These are phyloP conservation scores for Tetrastigma voinierianum DNA, from an alignment of 164 flowering plant species.

Conservation along the genomic window DNA sequence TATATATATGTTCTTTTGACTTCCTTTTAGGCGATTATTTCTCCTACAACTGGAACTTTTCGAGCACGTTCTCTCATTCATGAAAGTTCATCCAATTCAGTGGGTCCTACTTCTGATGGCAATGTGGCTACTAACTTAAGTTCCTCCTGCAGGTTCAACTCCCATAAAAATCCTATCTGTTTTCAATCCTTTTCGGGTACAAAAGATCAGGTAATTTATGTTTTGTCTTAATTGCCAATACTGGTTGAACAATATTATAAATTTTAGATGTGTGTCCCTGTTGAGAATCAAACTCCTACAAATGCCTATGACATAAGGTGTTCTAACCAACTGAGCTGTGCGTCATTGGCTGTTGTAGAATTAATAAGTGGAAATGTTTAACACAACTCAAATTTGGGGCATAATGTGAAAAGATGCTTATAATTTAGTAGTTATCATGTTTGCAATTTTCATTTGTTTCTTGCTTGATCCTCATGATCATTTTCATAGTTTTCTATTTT, in stretches of 20 bases:
- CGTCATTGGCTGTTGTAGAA: neutral
- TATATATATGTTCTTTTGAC: neutral
- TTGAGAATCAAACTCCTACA: too few relatives aligned
- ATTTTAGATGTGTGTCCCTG: too few relatives aligned
- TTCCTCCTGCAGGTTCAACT: conserved; percentile 38
- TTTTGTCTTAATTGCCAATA: neutral
- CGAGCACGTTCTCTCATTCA: conserved; percentile 26
- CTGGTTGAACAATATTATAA: neutral
- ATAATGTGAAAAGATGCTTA: neutral
- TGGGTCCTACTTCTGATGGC: conserved; percentile 20
- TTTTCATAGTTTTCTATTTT: too few relatives aligned
- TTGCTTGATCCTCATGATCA: too few relatives aligned
- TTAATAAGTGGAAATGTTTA: neutral
- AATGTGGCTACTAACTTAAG: conserved; percentile 18
- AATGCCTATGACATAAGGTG: too few relatives aligned
- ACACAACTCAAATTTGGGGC: neutral
- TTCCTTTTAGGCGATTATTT: conserved; percentile 33
- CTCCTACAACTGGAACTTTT: conserved; percentile 79
- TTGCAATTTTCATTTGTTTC: too few relatives aligned
- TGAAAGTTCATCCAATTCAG: conserved; percentile 24
- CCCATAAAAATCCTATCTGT: conserved; percentile 18
- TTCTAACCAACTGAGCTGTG: too few relatives aligned
- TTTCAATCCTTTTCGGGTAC: conserved; percentile 18
- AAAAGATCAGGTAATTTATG: conserved; percentile 38
- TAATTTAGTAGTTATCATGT: too few relatives aligned